Conservation (phyloP, 23 red algal species). For the Chondrus crispus region DNA sequence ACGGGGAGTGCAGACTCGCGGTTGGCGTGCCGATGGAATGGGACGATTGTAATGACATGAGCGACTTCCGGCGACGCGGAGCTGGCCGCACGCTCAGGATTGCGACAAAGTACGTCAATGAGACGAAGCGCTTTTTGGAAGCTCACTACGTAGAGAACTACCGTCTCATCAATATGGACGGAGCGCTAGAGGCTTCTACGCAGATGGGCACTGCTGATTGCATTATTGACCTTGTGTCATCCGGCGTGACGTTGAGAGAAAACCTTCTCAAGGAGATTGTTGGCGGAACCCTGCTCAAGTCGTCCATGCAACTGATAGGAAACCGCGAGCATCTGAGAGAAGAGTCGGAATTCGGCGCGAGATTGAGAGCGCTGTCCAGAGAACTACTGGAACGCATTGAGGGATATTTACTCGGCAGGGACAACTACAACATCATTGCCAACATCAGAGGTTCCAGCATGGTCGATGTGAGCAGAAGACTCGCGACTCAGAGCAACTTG, state of each 20-base stretch:
- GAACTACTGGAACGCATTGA: constrained; percentile 97
- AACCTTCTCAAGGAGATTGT: constrained; percentile 94
- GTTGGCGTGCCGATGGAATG: constrained; percentile 94
- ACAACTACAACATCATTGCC: constrained; percentile 96
- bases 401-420: constrained; percentile 69
- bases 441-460: constrained; percentile 92
- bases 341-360: constrained; percentile 25
- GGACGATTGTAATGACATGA: constrained; percentile 58
- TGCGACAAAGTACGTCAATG: constrained; percentile 85
- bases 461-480: constrained; percentile 85
- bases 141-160: constrained; percentile 68
- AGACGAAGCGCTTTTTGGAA: constrained; percentile 62
- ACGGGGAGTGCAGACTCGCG: constrained; percentile 78
- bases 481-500: constrained; percentile 77
- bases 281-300: constrained; percentile 77
- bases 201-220: constrained; percentile 97
- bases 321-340: constrained; percentile 65
- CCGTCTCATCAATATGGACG: constrained; percentile 85
- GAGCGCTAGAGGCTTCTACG: constrained; percentile 91
- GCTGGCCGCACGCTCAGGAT: constrained; percentile 57
- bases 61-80: constrained; percentile 42
- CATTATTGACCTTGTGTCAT: constrained; percentile 95
- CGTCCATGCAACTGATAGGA: constrained; percentile 83
- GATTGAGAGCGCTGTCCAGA: constrained; percentile 50
- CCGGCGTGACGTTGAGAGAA: constrained; percentile 93